These are phyloP conservation scores for Auxenochlorella protothecoides DNA, from an alignment of 139 green algal genomes.

Conservation along the genomic window DNA sequence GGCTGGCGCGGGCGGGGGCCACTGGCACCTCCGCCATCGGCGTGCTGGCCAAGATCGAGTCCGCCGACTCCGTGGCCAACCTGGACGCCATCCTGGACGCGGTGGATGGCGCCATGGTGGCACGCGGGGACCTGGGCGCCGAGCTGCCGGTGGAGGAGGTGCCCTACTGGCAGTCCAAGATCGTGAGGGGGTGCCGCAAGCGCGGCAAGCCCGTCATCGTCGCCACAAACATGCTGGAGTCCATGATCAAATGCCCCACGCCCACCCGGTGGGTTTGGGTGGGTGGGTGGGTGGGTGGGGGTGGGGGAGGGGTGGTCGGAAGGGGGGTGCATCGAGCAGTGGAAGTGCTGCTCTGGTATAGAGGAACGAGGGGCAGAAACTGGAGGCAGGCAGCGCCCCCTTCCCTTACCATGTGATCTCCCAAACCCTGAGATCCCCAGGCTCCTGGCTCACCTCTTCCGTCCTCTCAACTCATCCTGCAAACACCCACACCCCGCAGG, in stretches of 20 bases:
- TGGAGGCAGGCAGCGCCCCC: no score
- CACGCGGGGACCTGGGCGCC: slow-evolving; percentile 64
- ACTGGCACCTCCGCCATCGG: slow-evolving; percentile 18
- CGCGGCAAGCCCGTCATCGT: slow-evolving; percentile 69
- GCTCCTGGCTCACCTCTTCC: background rate
- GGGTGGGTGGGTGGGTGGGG: no score
- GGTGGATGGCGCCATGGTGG: slow-evolving; percentile 74
- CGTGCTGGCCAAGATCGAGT: slow-evolving; percentile 72
- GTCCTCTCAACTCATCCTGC: background rate
- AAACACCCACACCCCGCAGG: background rate
- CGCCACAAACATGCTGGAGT: slow-evolving; percentile 76
- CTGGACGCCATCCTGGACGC: slow-evolving; percentile 69
- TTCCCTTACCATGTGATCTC: no score
- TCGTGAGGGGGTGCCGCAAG: slow-evolving; percentile 55
- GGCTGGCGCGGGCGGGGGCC: slow-evolving; percentile 17
- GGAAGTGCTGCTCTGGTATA: no score
- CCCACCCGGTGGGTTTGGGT: slow-evolving; percentile 44
- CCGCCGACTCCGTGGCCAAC: slow-evolving; percentile 52
- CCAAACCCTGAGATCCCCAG: background rate
- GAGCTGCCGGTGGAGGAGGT: slow-evolving; percentile 75
- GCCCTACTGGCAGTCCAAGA: slow-evolving; percentile 61
- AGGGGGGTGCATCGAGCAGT: no score
- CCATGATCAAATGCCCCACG: slow-evolving; percentile 69
- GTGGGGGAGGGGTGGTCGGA: no score
- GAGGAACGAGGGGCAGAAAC: no score